Evolutionary conservation across 2,329 filamentous ascomycete genomes (phyloP).

Genomic region (Hawksworthiomyces lignivorus): DNA sequence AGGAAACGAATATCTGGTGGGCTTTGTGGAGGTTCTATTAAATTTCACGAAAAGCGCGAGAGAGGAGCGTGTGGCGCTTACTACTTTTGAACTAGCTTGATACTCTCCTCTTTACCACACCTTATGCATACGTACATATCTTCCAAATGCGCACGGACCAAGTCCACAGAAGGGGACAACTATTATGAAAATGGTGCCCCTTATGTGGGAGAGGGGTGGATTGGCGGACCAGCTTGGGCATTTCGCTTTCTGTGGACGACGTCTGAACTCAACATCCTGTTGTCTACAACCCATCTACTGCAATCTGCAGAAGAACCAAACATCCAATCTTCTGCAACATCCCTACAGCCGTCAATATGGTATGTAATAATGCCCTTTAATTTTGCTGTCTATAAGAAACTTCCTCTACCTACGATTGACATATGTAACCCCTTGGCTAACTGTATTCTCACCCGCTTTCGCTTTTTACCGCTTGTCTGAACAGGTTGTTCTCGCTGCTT

Average conservation of each 20-base stretch:
- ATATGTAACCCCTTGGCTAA: conserved; percentile 6
- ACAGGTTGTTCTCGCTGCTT: conserved; percentile 95
- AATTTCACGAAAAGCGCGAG: conserved; percentile 6
- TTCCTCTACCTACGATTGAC: no score
- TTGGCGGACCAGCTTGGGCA: conserved; percentile 10
- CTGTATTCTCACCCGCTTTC: not conserved
- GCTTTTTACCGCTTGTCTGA: not conserved
- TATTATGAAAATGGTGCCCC: conserved; percentile 16
- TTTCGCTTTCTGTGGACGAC: not conserved
- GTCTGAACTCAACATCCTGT: no score
- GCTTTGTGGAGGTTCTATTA: no score
- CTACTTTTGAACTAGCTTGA: conserved; percentile 9
- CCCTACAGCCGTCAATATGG: conserved; percentile 11
- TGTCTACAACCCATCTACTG: no score
- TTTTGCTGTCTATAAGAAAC: no score
- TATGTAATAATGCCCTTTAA: no score
- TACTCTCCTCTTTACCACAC: no score
- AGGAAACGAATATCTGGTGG: no score
- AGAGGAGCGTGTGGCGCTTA: conserved; percentile 7
- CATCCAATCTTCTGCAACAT: no score
- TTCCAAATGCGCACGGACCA: conserved; percentile 13
- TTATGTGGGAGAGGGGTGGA: conserved; percentile 12
- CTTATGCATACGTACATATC: no score
- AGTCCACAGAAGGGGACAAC: conserved; percentile 16
- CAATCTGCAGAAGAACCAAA: not conserved